Conservation (phyloP, 805 yeast genomes). For the Lachancea waltii region DNA sequence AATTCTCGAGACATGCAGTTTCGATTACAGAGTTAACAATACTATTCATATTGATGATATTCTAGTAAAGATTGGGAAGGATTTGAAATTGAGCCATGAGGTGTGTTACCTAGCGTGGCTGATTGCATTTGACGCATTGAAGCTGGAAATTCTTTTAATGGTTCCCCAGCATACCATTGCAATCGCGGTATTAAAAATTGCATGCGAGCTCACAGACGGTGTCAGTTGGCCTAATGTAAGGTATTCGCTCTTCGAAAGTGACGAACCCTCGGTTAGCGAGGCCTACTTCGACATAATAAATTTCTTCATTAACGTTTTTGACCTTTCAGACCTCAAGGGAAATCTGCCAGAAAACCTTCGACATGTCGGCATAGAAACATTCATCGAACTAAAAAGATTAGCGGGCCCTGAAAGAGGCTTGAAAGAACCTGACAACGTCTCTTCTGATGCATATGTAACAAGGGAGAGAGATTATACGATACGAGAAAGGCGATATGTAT, state of each 20-base stretch:
- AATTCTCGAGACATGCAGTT: slow-evolving; percentile 67
- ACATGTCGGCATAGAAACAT: slow-evolving; percentile 27
- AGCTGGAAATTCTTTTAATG: slow-evolving; percentile 60
- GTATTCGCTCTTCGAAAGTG: slow-evolving; percentile 27
- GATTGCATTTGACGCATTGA: slow-evolving; percentile 65
- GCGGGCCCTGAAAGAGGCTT: slow-evolving; percentile 35
- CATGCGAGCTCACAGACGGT: slow-evolving; percentile 41
- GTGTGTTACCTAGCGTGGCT: slow-evolving; percentile 60
- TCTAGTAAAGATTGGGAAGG: slow-evolving; percentile 54
- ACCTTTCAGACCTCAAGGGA: slow-evolving; percentile 43
- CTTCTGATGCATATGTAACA: slow-evolving; percentile 42
- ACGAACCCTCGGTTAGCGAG: slow-evolving; percentile 35
- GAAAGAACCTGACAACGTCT: slow-evolving; percentile 29
- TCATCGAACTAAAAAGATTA: slow-evolving; percentile 40
- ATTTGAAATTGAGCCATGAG: slow-evolving; percentile 39
- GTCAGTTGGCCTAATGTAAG: slow-evolving; percentile 17
- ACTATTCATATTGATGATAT: slow-evolving; percentile 52
- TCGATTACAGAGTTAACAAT: slow-evolving; percentile 64
- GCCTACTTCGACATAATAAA: slow-evolving; percentile 54
- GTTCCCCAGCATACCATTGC: slow-evolving; percentile 75
- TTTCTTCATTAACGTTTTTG: slow-evolving; percentile 52
- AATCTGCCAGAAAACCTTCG: slow-evolving; percentile 28
- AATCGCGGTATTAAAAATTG: slow-evolving; percentile 55
- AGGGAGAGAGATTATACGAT: slow-evolving; percentile 30
- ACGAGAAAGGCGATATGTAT: slow-evolving; percentile 50